Evolutionary conservation across 163 green algal genomes (phyloP), one percentile per base, ranked within the genome.

Genomic region (Prototheca cutis): DNA sequence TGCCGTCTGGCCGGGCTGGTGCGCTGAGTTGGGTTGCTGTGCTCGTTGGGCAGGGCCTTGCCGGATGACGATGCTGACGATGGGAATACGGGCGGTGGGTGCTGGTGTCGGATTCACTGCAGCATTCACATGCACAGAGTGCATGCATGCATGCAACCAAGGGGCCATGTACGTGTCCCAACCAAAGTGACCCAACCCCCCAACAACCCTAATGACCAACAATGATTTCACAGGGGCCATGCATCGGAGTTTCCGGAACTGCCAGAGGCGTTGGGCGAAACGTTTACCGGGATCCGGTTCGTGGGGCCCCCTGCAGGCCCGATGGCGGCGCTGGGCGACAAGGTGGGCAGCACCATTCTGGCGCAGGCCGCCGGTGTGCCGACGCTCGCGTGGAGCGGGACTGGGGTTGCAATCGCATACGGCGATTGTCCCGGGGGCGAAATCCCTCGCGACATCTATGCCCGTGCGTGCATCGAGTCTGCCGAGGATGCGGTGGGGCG

Each of bases 271-370:
- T 74, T 98, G 40, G 65, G 69, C 4, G 74, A 79, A n/a, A 83
- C 75, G 4, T 59, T 72, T 17, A 69, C 67, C 6, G 72, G 61
- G 45, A 95, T 97, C 67, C 72, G 74, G 21, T 99, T 98, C 67
- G 75, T 99, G 49, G 93, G 93, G 7, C 93, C 93, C 0, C 67
- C 73, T 23, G 63, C 81, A 5, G 63, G 45, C 1, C 77, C 93
- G 33, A 98, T 98, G 87, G 88, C 89, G 21, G 93, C 91, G 4
- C 84, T 98, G 36, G 93, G 93, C 1, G 93, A 99, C 70, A 99
- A 99, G 85, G 87, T 96, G 28, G 92, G 89, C 15, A 95, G 87
- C 45, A 95, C 87, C 33, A 95, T 98, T 53, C 79, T 98, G 39
- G 92, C 92, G 4, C 92, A 98, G 72, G 82, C 92, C 10, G 92